Conservation (phyloP, 2,329 filamentous ascomycete genomes). For the Teratosphaeria epicoccoides region DNA sequence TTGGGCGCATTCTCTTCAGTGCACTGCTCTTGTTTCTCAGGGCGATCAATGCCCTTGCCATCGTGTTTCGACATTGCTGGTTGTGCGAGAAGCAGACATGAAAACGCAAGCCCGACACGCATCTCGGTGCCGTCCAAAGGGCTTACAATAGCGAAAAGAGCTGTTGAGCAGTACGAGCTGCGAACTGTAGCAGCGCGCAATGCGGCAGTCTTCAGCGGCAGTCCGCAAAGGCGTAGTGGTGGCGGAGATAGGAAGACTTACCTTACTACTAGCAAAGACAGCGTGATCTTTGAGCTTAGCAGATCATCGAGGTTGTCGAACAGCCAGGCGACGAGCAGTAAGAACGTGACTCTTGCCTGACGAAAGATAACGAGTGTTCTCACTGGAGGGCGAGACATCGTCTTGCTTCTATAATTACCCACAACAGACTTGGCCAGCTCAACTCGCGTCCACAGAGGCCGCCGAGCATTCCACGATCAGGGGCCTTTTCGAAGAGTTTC, state of each 20-base stretch:
- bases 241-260: not conserved
- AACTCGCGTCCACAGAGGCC: too few relatives aligned
- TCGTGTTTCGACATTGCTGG: not conserved
- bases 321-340: not conserved
- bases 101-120: not conserved
- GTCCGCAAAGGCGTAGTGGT: not conserved
- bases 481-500: too few relatives aligned
- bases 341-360: not conserved
- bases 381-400: too few relatives aligned
- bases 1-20: not conserved
- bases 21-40: not conserved
- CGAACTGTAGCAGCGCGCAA: not conserved
- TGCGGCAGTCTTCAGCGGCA: not conserved
- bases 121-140: not conserved
- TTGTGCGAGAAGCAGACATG: not conserved
- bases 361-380: too few relatives aligned
- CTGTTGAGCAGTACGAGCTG: too few relatives aligned
- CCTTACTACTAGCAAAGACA: not conserved
- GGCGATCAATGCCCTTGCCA: not conserved
- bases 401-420: too few relatives aligned
- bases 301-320: not conserved
- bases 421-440: too few relatives aligned
- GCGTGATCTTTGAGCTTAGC: not conserved
- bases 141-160: too few relatives aligned
- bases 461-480: too few relatives aligned